Evolutionary conservation across 1,284 basidiomycete species (phyloP).

Genomic region (Irpex rosettiformis): DNA sequence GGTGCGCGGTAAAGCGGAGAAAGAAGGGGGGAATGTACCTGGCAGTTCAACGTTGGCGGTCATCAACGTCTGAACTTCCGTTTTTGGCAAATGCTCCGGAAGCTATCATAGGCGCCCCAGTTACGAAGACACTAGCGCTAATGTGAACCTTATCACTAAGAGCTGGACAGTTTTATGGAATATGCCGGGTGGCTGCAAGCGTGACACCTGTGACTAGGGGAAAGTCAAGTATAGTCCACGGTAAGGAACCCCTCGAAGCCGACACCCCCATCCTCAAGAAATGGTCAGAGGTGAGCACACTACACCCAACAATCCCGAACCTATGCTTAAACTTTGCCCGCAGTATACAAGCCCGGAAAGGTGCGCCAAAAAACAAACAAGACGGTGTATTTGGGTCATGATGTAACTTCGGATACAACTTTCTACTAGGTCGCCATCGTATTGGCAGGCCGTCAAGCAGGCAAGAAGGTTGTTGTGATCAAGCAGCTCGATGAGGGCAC

Average conservation of each 20-base stretch:
- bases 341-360: slow-evolving; percentile 98
- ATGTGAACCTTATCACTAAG: neutral
- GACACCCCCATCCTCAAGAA: slow-evolving; percentile 37
- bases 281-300: slow-evolving; percentile 63
- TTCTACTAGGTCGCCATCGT: slow-evolving; percentile 76
- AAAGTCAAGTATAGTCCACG: slow-evolving; percentile 15
- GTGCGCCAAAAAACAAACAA: slow-evolving; percentile 39
- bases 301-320: neutral
- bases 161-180: slow-evolving; percentile 8
- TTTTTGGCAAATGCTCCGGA: neutral
- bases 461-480: slow-evolving; percentile 89
- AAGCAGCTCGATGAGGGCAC: slow-evolving; percentile 87
- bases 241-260: slow-evolving; percentile 22
- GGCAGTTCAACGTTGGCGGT: too few species aligned
- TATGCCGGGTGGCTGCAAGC: slow-evolving; percentile 12
- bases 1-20: too few species aligned
- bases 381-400: slow-evolving; percentile 1
- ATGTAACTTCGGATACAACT: neutral
- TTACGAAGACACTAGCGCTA: neutral
- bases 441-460: slow-evolving; percentile 95
- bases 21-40: too few species aligned
- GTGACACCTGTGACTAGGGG: slow-evolving; percentile 12
- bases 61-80: neutral
- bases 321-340: slow-evolving; percentile 26
- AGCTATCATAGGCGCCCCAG: neutral